Percentiles rank a stretch among this genome's conserved stretches.
phyloP scores from a whole-genome alignment of 768 basidiomycete species.

The Termitomyces sp. region DNA sequence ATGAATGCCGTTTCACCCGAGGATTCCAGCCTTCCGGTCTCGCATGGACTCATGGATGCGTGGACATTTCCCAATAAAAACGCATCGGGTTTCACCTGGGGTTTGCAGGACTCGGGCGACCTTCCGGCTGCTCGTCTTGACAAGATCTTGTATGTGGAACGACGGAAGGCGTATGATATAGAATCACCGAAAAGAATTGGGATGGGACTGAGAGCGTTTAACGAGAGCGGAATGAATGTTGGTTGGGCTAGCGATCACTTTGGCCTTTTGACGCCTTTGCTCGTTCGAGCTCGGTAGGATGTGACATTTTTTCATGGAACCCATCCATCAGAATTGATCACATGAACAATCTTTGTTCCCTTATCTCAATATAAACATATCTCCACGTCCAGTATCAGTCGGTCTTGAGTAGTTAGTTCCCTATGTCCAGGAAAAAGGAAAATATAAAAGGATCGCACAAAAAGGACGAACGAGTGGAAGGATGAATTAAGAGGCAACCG shows the following conservation, averaged over 20 bases:
- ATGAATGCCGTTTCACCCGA: constrained; percentile 59
- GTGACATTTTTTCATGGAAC: constrained; percentile 1
- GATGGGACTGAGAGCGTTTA: constrained; percentile 40
- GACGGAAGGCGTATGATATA: constrained; percentile 43
- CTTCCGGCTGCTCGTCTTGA: constrained; percentile 57
- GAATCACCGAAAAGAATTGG: constrained; percentile 54
- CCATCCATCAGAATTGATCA: neutral
- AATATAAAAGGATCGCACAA: neutral
- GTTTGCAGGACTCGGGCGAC: constrained; percentile 47
- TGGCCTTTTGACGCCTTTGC: constrained; percentile 45
- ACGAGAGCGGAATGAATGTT: constrained; percentile 24
- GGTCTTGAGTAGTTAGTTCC: neutral
- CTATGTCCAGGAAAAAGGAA: neutral
- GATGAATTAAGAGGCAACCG: constrained; percentile 20
- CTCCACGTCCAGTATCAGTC: neutral
- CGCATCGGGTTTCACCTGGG: constrained; percentile 60
- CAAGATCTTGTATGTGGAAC: constrained; percentile 55
- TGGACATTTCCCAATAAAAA: constrained; percentile 45
- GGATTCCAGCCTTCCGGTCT: constrained; percentile 37
- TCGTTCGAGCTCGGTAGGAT: constrained; percentile 19
- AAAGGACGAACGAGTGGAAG: neutral
- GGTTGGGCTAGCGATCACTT: constrained; percentile 66
- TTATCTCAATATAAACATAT: neutral
- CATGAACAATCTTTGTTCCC: neutral
- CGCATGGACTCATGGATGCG: constrained; percentile 53